These are phyloP conservation scores for Heimioporus sp. DNA, from an alignment of 768 basidiomycete species.

Conservation along the genomic window DNA sequence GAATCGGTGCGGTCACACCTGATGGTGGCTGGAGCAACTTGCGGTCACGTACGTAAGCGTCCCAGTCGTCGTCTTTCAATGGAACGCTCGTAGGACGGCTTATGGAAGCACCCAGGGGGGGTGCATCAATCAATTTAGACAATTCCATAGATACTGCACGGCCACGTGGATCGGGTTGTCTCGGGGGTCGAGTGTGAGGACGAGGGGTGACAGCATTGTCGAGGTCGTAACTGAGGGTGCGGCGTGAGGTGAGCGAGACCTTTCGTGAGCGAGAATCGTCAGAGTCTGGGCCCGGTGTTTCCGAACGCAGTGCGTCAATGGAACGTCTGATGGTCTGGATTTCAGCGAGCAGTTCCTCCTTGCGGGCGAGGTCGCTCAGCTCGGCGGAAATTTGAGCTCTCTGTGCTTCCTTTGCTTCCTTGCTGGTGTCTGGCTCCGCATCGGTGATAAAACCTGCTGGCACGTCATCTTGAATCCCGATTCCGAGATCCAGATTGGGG, in stretches of 20 bases:
- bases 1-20: conserved; percentile 77
- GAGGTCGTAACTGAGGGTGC: conserved; percentile 69
- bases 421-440: conserved; percentile 30
- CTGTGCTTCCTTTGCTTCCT: conserved; percentile 30
- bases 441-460: conserved; percentile 66
- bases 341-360: conserved; percentile 70
- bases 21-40: conserved; percentile 82
- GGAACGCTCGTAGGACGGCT: conserved; percentile 72
- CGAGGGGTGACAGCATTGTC: conserved; percentile 45
- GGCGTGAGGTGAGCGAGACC: conserved; percentile 63
- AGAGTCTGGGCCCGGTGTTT: conserved; percentile 49
- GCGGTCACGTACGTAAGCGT: conserved; percentile 80
- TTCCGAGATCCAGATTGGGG: conserved; percentile 73
- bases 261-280: conserved; percentile 62
- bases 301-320: conserved; percentile 71
- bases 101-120: conserved; percentile 51
- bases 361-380: conserved; percentile 55
- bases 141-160: conserved; percentile 76
- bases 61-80: conserved; percentile 79
- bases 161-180: conserved; percentile 64
- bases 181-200: conserved; percentile 69
- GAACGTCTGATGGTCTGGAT: conserved; percentile 79
- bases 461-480: conserved; percentile 71
- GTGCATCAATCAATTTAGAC: conserved; percentile 42
- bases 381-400: conserved; percentile 41